Evolutionary conservation across 768 basidiomycete genomes (phyloP).

Genomic region (Hericium coralloides): DNA sequence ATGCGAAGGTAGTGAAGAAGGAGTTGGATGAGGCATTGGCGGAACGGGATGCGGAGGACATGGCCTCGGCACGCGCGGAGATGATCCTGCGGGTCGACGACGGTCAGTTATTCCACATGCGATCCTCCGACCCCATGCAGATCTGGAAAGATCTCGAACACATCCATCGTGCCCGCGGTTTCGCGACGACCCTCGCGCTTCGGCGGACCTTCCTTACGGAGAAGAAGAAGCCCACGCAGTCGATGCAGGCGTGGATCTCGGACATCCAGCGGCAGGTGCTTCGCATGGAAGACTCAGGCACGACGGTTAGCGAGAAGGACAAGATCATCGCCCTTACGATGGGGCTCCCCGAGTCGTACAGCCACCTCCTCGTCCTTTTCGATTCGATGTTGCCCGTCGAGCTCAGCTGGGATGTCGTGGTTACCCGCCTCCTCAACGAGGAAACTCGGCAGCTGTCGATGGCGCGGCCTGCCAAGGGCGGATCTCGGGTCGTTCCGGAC

Average conservation of each 20-base stretch:
- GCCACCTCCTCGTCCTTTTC: constrained; percentile 23
- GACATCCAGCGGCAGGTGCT: constrained; percentile 14
- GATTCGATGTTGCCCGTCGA: constrained; percentile 18
- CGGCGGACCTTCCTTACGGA: constrained; percentile 15
- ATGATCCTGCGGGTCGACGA: constrained; percentile 18
- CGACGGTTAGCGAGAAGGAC: constrained; percentile 18
- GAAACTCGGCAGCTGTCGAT: constrained; percentile 15
- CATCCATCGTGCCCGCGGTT: constrained; percentile 22
- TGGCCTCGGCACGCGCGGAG: constrained; percentile 16
- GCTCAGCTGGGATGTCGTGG: constrained; percentile 21
- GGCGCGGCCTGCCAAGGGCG: neutral
- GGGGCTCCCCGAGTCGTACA: constrained; percentile 18
- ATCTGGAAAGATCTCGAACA: constrained; percentile 18
- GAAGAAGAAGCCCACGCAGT: constrained; percentile 10
- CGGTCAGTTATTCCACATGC: constrained; percentile 18
- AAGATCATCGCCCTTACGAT: constrained; percentile 21
- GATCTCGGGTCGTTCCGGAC: neutral
- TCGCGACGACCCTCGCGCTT: constrained; percentile 18
- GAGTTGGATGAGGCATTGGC: neutral
- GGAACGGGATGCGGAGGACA: constrained; percentile 3
- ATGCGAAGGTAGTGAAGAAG: constrained; percentile 3
- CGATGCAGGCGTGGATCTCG: constrained; percentile 22
- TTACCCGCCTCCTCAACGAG: constrained; percentile 25
- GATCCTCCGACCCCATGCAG: constrained; percentile 8
- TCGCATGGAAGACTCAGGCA: constrained; percentile 13